Percentiles rank a stretch among this genome's conserved stretches.
These are phyloP conservation scores for Vitis amurensis DNA, from an alignment of 164 flowering plant genomes.

Conservation along the genomic window DNA sequence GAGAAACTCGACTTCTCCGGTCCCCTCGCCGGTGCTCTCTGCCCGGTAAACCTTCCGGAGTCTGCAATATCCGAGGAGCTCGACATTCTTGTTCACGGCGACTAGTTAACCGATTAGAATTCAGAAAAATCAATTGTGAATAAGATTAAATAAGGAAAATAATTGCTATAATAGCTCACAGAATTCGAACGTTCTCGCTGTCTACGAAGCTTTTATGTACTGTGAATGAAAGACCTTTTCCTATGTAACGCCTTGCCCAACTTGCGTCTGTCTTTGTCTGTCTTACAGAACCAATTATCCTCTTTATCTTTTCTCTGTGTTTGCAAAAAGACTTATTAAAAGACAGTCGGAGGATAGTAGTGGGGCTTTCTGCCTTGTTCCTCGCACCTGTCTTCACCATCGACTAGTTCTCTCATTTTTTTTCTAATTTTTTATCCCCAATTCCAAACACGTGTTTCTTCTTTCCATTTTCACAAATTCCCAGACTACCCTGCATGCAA, in stretches of 20 bases:
- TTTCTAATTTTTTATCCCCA: not conserved
- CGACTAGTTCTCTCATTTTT: not conserved
- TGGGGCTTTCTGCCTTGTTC: conserved; percentile 16
- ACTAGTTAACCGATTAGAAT: not conserved
- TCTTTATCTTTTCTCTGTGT: not conserved
- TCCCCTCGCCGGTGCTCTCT: conserved; percentile 8
- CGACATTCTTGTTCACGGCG: conserved; percentile 27
- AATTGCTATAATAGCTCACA: no score
- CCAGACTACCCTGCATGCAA: no score
- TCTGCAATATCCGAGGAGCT: conserved; percentile 30
- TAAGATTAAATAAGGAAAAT: no score
- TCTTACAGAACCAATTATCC: not conserved
- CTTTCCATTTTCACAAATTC: conserved; percentile 11
- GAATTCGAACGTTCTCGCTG: no score
- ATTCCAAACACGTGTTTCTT: conserved; percentile 44
- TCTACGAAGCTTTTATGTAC: no score
- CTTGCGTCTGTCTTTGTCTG: not conserved
- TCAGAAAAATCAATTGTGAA: no score
- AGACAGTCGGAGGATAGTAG: conserved; percentile 43
- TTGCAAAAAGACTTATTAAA: not conserved
- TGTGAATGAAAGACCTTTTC: no score
- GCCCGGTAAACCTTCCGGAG: conserved; percentile 25
- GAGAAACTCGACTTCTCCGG: conserved; percentile 53
- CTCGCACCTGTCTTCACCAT: conserved; percentile 9
- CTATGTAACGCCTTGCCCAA: not conserved